Evolutionary conservation across 495 filamentous ascomycete genomes (phyloP).

Genomic region (Daldinia bambusicola): DNA sequence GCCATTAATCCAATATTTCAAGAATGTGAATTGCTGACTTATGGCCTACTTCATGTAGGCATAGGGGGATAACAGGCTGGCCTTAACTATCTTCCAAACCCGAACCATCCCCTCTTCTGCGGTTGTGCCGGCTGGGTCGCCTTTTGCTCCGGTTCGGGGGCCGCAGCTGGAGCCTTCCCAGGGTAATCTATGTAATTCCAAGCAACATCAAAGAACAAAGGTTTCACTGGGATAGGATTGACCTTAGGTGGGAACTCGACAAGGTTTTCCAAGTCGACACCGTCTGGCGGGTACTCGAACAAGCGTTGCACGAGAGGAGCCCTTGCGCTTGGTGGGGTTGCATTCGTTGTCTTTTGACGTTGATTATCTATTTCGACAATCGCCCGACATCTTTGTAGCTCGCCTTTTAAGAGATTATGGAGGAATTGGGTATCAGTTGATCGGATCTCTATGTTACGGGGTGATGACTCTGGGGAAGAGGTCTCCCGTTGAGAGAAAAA

Average conservation of each 20-base stretch:
- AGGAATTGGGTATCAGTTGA: constrained; percentile 65
- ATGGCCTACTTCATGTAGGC: constrained; percentile 17
- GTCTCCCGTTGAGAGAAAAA: constrained; percentile 43
- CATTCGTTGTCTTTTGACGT: constrained; percentile 50
- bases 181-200: constrained; percentile 99
- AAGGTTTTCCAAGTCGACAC: constrained; percentile 78
- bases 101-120: constrained; percentile 86
- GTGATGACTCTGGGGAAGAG: constrained; percentile 46
- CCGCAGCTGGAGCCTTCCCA: constrained; percentile 57
- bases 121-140: constrained; percentile 57
- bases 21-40: constrained; percentile 12
- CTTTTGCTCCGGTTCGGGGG: constrained; percentile 48
- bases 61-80: constrained; percentile 1
- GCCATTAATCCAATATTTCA: constrained; percentile 21
- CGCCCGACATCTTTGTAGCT: constrained; percentile 81
- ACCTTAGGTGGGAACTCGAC: constrained; percentile 87
- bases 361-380: constrained; percentile 81
- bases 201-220: constrained; percentile 93
- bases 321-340: constrained; percentile 44
- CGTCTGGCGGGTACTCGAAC: constrained; percentile 73
- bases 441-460: constrained; percentile 68
- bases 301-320: constrained; percentile 75
- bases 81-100: constrained; percentile 77
- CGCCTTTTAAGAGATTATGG: constrained; percentile 66
- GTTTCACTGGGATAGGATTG: constrained; percentile 89